A percentile compares a stretch with the other conserved stretches of the same genome.
phyloP scores from a whole-genome alignment of 495 filamentous ascomycete genomes.

The Trichoderma virens region DNA sequence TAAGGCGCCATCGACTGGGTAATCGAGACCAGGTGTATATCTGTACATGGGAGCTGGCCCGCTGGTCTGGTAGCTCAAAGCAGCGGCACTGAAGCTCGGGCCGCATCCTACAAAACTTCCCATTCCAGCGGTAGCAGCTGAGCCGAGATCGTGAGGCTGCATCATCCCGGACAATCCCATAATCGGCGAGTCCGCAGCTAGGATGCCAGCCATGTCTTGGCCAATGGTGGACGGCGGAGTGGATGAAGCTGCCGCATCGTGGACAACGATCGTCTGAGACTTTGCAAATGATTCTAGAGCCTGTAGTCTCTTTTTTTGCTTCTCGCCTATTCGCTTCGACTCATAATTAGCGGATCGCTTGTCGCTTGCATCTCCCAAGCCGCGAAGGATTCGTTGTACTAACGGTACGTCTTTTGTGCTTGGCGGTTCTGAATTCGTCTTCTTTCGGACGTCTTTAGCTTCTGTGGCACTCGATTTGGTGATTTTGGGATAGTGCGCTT shows the following conservation, averaged over 20 bases:
- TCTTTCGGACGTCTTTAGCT: background rate
- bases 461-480: background rate
- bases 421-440: constrained; percentile 10
- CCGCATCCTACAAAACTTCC: background rate
- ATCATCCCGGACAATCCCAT: background rate
- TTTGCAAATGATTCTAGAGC: background rate
- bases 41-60: background rate
- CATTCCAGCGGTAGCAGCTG: background rate
- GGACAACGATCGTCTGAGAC: background rate
- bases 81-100: background rate
- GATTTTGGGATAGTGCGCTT: background rate
- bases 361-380: no score
- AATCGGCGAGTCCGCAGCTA: background rate
- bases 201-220: background rate
- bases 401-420: constrained; percentile 9
- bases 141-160: background rate
- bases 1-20: background rate
- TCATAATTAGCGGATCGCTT: no score
- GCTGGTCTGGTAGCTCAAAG: background rate
- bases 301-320: background rate
- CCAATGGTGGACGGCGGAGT: background rate
- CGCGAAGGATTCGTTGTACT: background rate
- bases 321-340: background rate
- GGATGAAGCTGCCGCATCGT: background rate
- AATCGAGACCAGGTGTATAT: background rate